Conservation (phyloP, 2,329 filamentous ascomycete genomes). For the Xylaria sp. region DNA sequence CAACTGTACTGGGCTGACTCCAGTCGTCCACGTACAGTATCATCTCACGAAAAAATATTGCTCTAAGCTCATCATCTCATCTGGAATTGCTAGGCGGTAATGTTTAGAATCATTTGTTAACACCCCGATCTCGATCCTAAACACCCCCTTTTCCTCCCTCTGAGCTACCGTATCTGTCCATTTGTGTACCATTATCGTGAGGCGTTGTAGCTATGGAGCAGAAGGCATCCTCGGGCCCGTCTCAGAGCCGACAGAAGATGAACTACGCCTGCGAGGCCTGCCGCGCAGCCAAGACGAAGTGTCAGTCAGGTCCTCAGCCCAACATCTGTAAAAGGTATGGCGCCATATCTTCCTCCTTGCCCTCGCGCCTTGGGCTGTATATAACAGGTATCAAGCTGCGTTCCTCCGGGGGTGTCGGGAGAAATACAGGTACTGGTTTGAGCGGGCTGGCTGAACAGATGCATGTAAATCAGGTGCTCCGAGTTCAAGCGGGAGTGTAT, state of each 20-base stretch:
- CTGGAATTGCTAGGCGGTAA: background rate
- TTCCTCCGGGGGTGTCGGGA: background rate
- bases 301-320: constrained; percentile 59
- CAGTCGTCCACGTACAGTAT: background rate
- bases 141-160: background rate
- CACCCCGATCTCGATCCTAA: background rate
- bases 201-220: constrained; percentile 26
- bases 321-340: constrained; percentile 64
- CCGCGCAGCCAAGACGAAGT: constrained; percentile 64
- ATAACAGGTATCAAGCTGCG: background rate
- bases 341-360: background rate
- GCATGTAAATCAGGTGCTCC: constrained; percentile 56
- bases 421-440: constrained; percentile 8
- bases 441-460: constrained; percentile 8
- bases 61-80: background rate
- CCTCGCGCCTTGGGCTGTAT: background rate
- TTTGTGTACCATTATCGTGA: background rate
- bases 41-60: background rate
- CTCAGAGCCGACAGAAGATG: constrained; percentile 46
- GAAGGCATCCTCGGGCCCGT: constrained; percentile 18
- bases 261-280: constrained; percentile 66
- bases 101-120: background rate
- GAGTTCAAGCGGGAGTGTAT: constrained; percentile 65
- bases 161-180: background rate
- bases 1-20: constrained; percentile 1